These are phyloP conservation scores for Trypethelium eluteriae DNA, from an alignment of 495 filamentous ascomycete species.

Conservation along the genomic window DNA sequence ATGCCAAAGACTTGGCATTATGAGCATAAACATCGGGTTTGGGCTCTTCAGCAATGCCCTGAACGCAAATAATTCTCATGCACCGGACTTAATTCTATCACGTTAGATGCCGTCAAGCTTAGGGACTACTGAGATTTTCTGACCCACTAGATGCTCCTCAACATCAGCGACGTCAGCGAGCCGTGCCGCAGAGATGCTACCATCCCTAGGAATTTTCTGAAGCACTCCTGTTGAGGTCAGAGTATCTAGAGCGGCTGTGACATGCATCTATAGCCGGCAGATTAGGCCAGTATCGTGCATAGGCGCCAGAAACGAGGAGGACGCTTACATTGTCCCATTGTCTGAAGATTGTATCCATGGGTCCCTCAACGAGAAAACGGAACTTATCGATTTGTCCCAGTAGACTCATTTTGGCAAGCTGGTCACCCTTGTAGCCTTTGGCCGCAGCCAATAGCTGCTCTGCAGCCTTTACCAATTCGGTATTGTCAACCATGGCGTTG, in stretches of 20 bases:
- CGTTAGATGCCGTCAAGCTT: constrained; percentile 17
- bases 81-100: not conserved
- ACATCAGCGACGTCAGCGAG: constrained; percentile 26
- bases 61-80: constrained; percentile 25
- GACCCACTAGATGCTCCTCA: constrained; percentile 26
- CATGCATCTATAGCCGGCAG: constrained; percentile 4
- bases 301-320: not conserved
- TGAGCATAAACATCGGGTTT: constrained; percentile 26
- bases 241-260: constrained; percentile 24
- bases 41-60: constrained; percentile 29
- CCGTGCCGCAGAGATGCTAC: constrained; percentile 25
- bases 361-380: constrained; percentile 22
- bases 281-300: not conserved
- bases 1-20: constrained; percentile 25
- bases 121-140: not conserved
- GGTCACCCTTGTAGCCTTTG: constrained; percentile 20
- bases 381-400: constrained; percentile 24
- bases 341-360: constrained; percentile 25
- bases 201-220: constrained; percentile 25
- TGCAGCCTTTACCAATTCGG: constrained; percentile 22
- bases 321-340: constrained; percentile 19
- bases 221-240: constrained; percentile 25
- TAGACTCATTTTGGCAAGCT: constrained; percentile 22
- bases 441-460: constrained; percentile 29
- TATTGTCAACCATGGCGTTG: constrained; percentile 2